Evolutionary conservation across 1,284 basidiomycete genomes (phyloP).

Genomic region (Leccinum fallax): DNA sequence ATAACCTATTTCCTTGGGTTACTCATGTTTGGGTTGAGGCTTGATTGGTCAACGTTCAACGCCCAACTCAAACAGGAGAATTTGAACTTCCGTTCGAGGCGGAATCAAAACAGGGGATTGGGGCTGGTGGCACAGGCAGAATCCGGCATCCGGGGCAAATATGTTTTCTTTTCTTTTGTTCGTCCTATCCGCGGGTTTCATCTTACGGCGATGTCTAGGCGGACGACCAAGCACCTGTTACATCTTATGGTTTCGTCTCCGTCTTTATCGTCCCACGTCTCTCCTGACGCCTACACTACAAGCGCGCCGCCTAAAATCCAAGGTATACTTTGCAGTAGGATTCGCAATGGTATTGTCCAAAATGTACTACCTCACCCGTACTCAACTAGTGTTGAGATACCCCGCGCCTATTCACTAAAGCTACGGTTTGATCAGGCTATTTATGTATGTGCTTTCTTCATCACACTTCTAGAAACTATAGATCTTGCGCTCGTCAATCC

Average conservation of each 20-base stretch:
- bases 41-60: too few relatives aligned
- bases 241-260: neutral
- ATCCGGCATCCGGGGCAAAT: neutral
- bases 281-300: neutral
- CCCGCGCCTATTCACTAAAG: too few relatives aligned
- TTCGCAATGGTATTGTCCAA: neutral
- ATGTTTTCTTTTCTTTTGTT: neutral
- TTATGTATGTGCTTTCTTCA: neutral
- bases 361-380: neutral
- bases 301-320: too few relatives aligned
- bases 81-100: too few relatives aligned
- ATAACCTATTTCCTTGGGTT: too few relatives aligned
- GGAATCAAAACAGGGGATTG: too few relatives aligned
- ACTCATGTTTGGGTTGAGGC: too few relatives aligned
- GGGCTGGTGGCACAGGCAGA: neutral
- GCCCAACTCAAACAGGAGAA: too few relatives aligned
- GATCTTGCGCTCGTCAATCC: neutral
- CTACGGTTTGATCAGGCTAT: too few relatives aligned
- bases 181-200: neutral
- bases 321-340: neutral
- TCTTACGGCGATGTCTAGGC: neutral
- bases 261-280: neutral
- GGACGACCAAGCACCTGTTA: neutral
- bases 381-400: neutral
- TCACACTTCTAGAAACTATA: neutral